Conservation (phyloP, 345 rosid species). For the Leavenworthia alabamica region DNA sequence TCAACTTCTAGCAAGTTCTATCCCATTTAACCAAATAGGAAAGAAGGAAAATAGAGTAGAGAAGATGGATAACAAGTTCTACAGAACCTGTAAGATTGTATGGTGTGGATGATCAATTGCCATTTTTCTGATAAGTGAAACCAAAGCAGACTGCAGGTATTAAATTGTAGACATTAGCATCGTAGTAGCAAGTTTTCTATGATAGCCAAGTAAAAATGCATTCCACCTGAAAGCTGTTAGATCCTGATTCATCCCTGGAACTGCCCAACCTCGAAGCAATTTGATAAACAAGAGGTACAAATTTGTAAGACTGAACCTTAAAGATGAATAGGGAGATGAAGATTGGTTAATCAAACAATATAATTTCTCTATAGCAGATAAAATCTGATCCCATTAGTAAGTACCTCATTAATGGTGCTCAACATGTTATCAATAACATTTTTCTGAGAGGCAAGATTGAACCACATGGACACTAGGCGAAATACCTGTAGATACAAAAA, state of each 20-base stretch:
- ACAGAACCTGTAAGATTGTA: constrained; percentile 75
- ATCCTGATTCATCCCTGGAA: constrained; percentile 60
- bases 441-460: constrained; percentile 64
- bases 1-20: constrained; percentile 12
- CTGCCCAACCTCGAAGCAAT: constrained; percentile 96
- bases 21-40: constrained; percentile 2
- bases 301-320: constrained; percentile 91
- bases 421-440: constrained; percentile 67
- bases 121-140: constrained; percentile 91
- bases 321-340: constrained; percentile 11
- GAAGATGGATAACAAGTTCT: background rate
- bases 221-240: constrained; percentile 74
- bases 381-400: constrained; percentile 3
- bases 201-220: background rate
- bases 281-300: constrained; percentile 85
- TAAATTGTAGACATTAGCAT: constrained; percentile 27
- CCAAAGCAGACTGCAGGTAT: constrained; percentile 71
- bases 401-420: constrained; percentile 66
- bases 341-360: constrained; percentile 5
- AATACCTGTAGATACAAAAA: constrained; percentile 55
- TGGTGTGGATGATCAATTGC: constrained; percentile 97
- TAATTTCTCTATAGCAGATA: background rate
- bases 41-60: background rate
- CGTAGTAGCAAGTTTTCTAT: constrained; percentile 3
- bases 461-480: constrained; percentile 85